Percentiles rank a stretch among this genome's conserved stretches.
Conservation (phyloP, 176 grass and related monocot genomes). For the Phoenix roebelenii region DNA sequence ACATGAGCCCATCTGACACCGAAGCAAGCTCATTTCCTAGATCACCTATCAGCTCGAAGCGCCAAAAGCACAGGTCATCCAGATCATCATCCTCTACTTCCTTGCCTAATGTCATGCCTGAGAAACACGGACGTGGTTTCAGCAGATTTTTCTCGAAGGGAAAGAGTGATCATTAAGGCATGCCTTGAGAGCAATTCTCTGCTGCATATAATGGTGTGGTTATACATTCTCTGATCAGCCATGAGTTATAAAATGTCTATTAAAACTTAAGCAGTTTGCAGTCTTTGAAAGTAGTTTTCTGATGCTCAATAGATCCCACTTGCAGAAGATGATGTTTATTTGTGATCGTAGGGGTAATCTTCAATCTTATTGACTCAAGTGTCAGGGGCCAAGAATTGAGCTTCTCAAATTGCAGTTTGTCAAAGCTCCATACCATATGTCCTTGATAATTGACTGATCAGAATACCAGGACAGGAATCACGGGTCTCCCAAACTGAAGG, state of each 20-base stretch:
- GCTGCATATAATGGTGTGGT: not conserved
- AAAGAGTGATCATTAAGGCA: conserved; percentile 35
- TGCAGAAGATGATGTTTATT: no score
- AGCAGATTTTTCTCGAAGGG: conserved; percentile 84
- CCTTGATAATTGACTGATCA: no score
- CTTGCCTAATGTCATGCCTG: conserved; percentile 42
- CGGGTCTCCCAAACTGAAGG: no score
- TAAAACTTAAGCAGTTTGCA: no score
- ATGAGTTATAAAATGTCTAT: not conserved
- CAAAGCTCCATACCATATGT: no score
- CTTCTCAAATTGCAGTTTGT: no score
- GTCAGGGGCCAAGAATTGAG: no score
- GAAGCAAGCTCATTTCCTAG: conserved; percentile 41
- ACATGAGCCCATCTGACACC: conserved; percentile 34
- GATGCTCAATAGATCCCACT: no score
- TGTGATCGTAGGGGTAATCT: no score
- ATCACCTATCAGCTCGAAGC: conserved; percentile 62
- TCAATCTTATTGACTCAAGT: no score
- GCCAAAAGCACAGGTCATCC: conserved; percentile 60
- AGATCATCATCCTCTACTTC: conserved; percentile 58
- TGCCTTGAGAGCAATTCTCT: not conserved
- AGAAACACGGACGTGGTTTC: conserved; percentile 71
- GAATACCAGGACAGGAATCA: no score
- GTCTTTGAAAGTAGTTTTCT: no score
- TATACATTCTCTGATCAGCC: not conserved